Evolutionary conservation across 2,329 filamentous ascomycete species (phyloP).

Genomic region (Trichoderma sp.): DNA sequence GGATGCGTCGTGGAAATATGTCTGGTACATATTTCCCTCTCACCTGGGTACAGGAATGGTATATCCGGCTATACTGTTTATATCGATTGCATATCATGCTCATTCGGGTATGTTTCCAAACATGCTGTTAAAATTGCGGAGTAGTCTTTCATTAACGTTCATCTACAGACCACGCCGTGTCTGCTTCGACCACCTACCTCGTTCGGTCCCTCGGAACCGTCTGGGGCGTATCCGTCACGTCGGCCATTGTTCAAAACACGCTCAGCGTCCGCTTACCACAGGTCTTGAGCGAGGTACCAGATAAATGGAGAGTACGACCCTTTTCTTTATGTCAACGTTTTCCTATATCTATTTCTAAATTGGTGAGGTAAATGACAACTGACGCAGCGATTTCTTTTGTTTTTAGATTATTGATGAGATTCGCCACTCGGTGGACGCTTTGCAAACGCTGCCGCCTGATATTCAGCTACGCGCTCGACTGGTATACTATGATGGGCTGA

Average conservation of each 20-base stretch:
- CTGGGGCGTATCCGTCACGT: slow-evolving; percentile 66
- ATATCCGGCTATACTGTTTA: slow-evolving; percentile 63
- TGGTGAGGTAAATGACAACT: slow-evolving; percentile 28
- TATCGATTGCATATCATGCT: slow-evolving; percentile 64
- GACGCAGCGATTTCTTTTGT: slow-evolving; percentile 30
- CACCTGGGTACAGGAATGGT: slow-evolving; percentile 64
- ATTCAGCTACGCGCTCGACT: slow-evolving; percentile 59
- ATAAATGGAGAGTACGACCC: slow-evolving; percentile 60
- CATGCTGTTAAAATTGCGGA: not conserved
- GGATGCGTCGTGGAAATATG: slow-evolving; percentile 59
- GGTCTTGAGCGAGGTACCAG: slow-evolving; percentile 57
- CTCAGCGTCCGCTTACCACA: slow-evolving; percentile 57
- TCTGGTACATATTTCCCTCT: slow-evolving; percentile 60
- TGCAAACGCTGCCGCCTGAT: slow-evolving; percentile 59
- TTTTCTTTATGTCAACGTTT: slow-evolving; percentile 16
- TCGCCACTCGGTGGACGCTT: slow-evolving; percentile 58
- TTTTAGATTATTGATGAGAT: slow-evolving; percentile 63
- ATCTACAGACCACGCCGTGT: slow-evolving; percentile 60
- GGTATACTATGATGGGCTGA: slow-evolving; percentile 64
- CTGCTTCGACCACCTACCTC: slow-evolving; percentile 65
- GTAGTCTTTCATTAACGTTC: not conserved
- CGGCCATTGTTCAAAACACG: slow-evolving; percentile 65
- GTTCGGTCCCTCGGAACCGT: slow-evolving; percentile 66
- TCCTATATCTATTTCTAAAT: not conserved
- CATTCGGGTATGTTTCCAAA: slow-evolving; percentile 55